Base-by-base conservation (phyloP, 371 early-diverging fungal species). In the Apophysomyces ossiformis region DNA sequence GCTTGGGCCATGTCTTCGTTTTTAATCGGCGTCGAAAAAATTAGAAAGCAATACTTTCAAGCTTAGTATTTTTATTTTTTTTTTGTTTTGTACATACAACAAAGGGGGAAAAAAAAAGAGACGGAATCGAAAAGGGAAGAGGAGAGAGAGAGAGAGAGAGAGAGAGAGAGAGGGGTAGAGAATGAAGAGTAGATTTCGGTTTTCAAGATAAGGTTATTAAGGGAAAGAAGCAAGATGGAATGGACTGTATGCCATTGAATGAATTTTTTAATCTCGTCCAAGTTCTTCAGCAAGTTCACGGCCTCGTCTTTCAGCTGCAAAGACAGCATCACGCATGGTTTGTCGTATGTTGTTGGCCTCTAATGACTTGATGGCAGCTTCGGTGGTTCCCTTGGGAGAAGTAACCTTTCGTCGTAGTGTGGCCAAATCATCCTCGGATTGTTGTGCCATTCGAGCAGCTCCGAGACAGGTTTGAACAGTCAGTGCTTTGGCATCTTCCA, bases 301-400 rank as follows among this genome's bases (percentile, higher is more conserved):
- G 37, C 91, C 87, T 57, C 93, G 81, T 64, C 83, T 66, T 45
- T 85, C 86, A 26, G 93, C 93, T 62, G 92, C 89, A 39, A 82
- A 63, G 5, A 95, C 90, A 36, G 85, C 91, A 58, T 86, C 81
- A 3, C 73, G 65, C 62, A 92, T 81, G 46, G 84, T 61, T 26
- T 87, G 71, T 26, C 89, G 75, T 57, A 90, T 77, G 16, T 86
- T 81, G 32, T 75, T 83, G 0, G 82, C 85, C 71, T 93, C 90
- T 77, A 95, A 82, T 2, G 84, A 73, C 64, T 91, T 86, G 70
- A 97, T 85, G 21, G 93, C 97, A 0, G 96, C 96, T 61, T 95
- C 90, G 13, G 97, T 97, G 18, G 97, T 96, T 12, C 97, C 97
- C 37, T 95, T 94, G 21, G 97, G 97, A 37, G 92, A 91, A 1